phyloP scores from a whole-genome alignment of 164 flowering plant genomes.

The Cinnamomum chago region DNA sequence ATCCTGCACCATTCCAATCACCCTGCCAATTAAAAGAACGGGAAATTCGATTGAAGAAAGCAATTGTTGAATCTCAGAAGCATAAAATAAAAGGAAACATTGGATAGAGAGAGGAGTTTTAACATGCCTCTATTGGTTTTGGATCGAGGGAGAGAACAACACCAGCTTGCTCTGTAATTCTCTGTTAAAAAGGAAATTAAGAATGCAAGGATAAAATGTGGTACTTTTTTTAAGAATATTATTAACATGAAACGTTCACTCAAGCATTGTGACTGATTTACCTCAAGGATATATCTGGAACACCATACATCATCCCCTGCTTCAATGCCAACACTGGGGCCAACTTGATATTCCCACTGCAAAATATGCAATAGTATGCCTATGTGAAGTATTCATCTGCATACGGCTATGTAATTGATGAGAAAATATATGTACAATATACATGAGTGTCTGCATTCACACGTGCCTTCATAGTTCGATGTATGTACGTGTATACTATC shows the following conservation, averaged over 20 bases:
- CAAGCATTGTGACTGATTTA: conserved; percentile 16
- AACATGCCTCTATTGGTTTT: conserved; percentile 84
- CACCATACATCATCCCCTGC: conserved; percentile 95
- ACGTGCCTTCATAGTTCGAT: not conserved
- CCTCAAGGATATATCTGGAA: conserved; percentile 96
- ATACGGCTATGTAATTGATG: not conserved
- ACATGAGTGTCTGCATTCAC: not conserved
- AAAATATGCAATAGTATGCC: conserved; percentile 1
- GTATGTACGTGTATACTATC: not conserved
- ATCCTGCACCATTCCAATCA: conserved; percentile 99
- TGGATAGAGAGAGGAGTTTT: not conserved
- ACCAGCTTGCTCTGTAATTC: conserved; percentile 98
- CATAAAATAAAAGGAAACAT: not conserved
- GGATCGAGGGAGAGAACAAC: conserved; percentile 96
- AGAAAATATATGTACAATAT: not conserved
- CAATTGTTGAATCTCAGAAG: not conserved
- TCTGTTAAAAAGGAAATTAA: conserved; percentile 33
- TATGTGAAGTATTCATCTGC: not conserved
- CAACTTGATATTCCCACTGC: conserved; percentile 99
- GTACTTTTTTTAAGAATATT: too few relatives aligned
- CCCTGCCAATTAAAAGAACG: conserved; percentile 41
- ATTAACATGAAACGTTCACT: too few relatives aligned
- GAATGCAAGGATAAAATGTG: not conserved
- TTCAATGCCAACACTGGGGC: conserved; percentile 97
- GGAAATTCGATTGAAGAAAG: not conserved